Evolutionary conservation across 2,329 filamentous ascomycete species (phyloP).

Genomic region (Aspergillus tubingensis): DNA sequence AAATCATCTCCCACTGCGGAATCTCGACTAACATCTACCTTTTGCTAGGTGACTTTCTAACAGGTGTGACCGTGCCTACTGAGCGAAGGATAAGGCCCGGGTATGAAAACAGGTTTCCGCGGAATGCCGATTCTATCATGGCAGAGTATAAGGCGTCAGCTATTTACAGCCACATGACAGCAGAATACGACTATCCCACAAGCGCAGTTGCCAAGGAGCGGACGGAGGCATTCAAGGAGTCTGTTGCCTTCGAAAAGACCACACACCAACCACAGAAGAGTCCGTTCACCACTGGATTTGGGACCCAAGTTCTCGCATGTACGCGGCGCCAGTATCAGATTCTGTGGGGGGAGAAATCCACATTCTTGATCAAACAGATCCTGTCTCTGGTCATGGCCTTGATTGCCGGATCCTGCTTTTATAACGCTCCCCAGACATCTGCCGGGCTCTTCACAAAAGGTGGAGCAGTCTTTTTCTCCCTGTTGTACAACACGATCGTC

Average conservation of each 20-base stretch:
- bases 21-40: too few relatives aligned
- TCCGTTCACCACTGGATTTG: slow-evolving; percentile 57
- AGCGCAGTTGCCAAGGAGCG: slow-evolving; percentile 50
- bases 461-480: slow-evolving; percentile 63
- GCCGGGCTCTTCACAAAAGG: slow-evolving; percentile 63
- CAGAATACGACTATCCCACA: slow-evolving; percentile 59
- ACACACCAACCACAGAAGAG: slow-evolving; percentile 55
- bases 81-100: slow-evolving; percentile 47
- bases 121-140: slow-evolving; percentile 46
- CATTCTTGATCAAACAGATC: slow-evolving; percentile 63
- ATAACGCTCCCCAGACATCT: slow-evolving; percentile 60
- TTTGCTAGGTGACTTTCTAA: slow-evolving; percentile 56
- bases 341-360: slow-evolving; percentile 63
- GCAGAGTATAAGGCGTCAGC: slow-evolving; percentile 53
- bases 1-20: too few relatives aligned
- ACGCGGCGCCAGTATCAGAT: slow-evolving; percentile 65
- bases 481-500: slow-evolving; percentile 62
- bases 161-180: slow-evolving; percentile 54
- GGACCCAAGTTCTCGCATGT: slow-evolving; percentile 57
- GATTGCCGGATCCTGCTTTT: slow-evolving; percentile 67
- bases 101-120: slow-evolving; percentile 45
- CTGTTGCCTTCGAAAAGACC: slow-evolving; percentile 57
- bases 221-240: slow-evolving; percentile 57
- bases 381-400: slow-evolving; percentile 61
- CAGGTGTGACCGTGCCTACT: slow-evolving; percentile 61